phyloP scores from a whole-genome alignment of 768 basidiomycete species.

The Auricularia auricula-judae region DNA sequence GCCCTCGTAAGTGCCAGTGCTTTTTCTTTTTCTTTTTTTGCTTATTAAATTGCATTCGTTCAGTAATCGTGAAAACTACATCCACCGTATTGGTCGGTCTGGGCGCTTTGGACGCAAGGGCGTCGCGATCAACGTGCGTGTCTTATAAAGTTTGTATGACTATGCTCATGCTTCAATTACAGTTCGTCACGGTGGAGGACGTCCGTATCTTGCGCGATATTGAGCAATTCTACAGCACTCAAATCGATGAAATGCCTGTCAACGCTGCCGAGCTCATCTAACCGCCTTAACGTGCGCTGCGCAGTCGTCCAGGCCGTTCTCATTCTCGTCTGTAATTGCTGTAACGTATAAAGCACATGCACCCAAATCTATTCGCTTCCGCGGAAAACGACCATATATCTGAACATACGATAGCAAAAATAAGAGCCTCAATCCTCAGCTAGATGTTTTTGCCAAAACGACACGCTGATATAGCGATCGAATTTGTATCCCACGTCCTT shows the following conservation, averaged over 20 bases:
- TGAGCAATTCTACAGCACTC: conserved; percentile 95
- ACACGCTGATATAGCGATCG: background rate
- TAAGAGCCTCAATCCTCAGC: too few relatives aligned
- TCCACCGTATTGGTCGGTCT: conserved; percentile 98
- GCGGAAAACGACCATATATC: too few relatives aligned
- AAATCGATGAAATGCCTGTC: conserved; percentile 97
- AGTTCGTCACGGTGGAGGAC: conserved; percentile 93
- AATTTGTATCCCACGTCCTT: background rate
- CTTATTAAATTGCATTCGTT: conserved; percentile 7
- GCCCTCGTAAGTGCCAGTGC: conserved; percentile 55
- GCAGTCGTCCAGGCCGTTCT: background rate
- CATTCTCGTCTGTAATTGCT: background rate
- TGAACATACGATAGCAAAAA: too few relatives aligned
- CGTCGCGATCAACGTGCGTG: conserved; percentile 92
- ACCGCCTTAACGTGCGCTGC: conserved; percentile 9
- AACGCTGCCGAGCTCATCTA: conserved; percentile 96
- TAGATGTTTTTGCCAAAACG: background rate
- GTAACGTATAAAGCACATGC: background rate
- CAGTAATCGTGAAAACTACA: conserved; percentile 97
- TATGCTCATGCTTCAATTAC: background rate
- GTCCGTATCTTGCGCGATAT: conserved; percentile 96
- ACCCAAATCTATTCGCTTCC: background rate
- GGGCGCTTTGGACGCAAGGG: conserved; percentile 99
- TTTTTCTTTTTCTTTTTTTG: conserved; percentile 5
- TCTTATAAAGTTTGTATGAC: background rate